Evolutionary conservation across 768 basidiomycete species (phyloP), one percentile per base, ranked within the genome.

Genomic region (Trichaptum fuscoviolaceum): DNA sequence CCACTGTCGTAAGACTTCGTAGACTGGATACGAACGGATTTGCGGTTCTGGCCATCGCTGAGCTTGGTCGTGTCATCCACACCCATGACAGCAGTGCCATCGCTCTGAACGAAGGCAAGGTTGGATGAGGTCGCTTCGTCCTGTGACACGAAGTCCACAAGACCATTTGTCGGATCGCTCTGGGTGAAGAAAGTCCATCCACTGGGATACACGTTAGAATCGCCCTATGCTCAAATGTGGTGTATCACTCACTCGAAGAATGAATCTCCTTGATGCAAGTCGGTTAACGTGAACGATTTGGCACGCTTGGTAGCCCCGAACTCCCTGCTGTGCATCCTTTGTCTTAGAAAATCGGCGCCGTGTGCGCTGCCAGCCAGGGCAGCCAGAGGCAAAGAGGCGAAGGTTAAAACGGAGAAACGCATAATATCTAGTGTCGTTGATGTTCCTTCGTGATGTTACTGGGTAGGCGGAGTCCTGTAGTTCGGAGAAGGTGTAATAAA

Each of bases 131-230:
- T 76, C 1, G 90, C 90, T 25, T 84, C 75, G 1, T 75, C 71
- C 70, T 77, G 73, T 35, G 71, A 76, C 67, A 85, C 78, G 73
- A 86, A 93, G 66, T 85, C 81, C 62, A 93, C 92, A 26, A 76
- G 76, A 20, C 92, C 92, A 69, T 85, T 76, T 0, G 92, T 93
- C 2, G 92, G 92, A 75, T 93, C 92, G 12, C 75, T 17, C 2
- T 69, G 76, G 15, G 80, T 80, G 77, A 85, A 91, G 77, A 90
- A 93, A 35, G 87, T 77, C 87, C 88, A 92, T 58, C 84, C 70
- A 62, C 90, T 91, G 70, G n/a, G 71, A 25, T 64, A 66, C 9
- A 63, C 12, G 26, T 30, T 18, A 26, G 25, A 4, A 34, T 61
- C 17, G 60, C 36, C 35, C 65, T 27, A 8, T 27, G 17, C 62